Percentiles rank a stretch among this genome's conserved stretches.
phyloP scores from a whole-genome alignment of 2,329 filamentous ascomycete genomes.

The Fusarium multiceps region DNA sequence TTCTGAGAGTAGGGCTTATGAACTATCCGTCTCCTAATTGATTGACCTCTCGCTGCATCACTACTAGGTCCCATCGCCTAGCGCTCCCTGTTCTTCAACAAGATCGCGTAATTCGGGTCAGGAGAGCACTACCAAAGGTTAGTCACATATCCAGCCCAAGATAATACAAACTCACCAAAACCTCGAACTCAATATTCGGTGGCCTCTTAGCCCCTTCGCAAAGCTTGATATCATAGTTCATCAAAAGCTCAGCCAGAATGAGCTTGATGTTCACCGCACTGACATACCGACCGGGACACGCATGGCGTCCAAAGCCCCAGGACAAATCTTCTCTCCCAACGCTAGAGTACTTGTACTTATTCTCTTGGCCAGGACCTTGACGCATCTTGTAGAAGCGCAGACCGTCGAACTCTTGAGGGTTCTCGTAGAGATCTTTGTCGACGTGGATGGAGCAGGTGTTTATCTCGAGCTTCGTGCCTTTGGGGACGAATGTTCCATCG shows the following conservation, averaged over 20 bases:
- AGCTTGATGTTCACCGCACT: conserved; percentile 37
- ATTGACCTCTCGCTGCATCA: background rate
- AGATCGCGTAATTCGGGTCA: conserved; percentile 8
- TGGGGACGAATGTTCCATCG: conserved; percentile 29
- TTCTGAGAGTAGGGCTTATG: background rate
- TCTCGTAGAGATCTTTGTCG: conserved; percentile 16
- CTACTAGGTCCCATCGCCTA: background rate
- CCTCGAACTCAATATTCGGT: conserved; percentile 22
- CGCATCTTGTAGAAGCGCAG: conserved; percentile 34
- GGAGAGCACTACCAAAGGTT: background rate
- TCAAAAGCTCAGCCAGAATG: conserved; percentile 30
- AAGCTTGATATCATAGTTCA: conserved; percentile 30
- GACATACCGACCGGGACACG: conserved; percentile 32
- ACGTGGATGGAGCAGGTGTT: conserved; percentile 34
- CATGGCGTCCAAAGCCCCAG: conserved; percentile 31
- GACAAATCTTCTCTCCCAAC: conserved; percentile 17
- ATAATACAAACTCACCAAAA: background rate
- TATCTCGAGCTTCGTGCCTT: conserved; percentile 35
- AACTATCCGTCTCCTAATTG: background rate
- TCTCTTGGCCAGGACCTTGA: conserved; percentile 5
- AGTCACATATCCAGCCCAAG: background rate
- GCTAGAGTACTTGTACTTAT: conserved; percentile 31
- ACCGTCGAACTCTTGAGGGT: conserved; percentile 21
- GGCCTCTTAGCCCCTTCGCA: background rate
- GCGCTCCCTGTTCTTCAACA: background rate